Base-by-base conservation (phyloP, 192 early-diverging fungal species). In the Coemansia sp. region DNA sequence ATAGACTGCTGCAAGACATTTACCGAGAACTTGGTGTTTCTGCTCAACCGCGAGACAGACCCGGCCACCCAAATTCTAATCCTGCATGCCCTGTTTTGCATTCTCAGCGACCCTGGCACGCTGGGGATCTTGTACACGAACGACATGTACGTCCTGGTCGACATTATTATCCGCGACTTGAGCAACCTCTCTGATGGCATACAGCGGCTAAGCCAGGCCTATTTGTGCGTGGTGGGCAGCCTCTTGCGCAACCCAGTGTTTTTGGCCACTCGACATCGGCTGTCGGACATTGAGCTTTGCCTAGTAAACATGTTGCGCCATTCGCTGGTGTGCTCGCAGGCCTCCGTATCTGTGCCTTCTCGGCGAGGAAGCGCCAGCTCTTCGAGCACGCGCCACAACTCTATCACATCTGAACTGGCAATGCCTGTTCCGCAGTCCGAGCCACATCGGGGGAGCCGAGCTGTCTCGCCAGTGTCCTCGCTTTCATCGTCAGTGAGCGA, bases 111-210 rank as follows among this genome's bases (percentile, higher is more conserved):
- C 1, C 83, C 88, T 3, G 74, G 73, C 36, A 88, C 92, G 2
- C 71, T 72, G 27, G 85, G 88, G n/a, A 90, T 93, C 44, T 91
- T 96, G 73, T 98, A 97, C 72, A 95, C 96, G 15, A 98, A 98
- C 68, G 96, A 98, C 74, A 84, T 96, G 53, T 86, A 86, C 46
- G 93, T 97, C 6, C 85, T 97, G 29, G 85, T 96, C 11, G 96
- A 98, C 74, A 91, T 97, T 3, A 83, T 93, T 1, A 83, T 98
- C 27, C 87, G 96, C 61, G 95, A 97, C 75, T 76, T 94, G 15
- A 85, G 89, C 72, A 85, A 94, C 70, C 76, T 96, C 20, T 87
- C 90, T 7, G 89, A 91, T 11, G 87, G 89, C 44, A 72, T 87
- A 61, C 90, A 90, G 58, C 68, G 86, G 80, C 85, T 92, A 27